These are phyloP conservation scores for Phytophthora agathidicida DNA, from an alignment of 352 stramenopile genomes.

Conservation along the genomic window DNA sequence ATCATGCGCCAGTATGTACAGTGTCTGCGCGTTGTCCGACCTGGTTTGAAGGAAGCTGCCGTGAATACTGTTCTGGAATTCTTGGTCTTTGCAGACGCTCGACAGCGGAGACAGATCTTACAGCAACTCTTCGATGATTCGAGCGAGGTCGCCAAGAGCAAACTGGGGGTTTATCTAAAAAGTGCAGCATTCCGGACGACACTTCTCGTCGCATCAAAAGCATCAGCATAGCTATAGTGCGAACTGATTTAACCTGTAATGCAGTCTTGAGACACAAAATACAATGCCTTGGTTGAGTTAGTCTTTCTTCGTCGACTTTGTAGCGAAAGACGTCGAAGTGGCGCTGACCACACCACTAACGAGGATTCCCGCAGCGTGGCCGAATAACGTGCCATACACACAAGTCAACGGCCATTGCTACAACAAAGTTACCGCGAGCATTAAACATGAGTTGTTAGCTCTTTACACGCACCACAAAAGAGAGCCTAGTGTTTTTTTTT, in stretches of 20 bases:
- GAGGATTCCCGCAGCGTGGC: constrained; percentile 50
- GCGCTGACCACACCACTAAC: constrained; percentile 21
- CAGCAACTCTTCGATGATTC: constrained; percentile 73
- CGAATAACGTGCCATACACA: constrained; percentile 70
- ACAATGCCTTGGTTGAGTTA: constrained; percentile 5
- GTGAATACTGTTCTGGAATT: constrained; percentile 72
- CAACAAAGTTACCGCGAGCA: constrained; percentile 2
- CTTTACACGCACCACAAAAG: not conserved
- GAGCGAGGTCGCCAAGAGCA: constrained; percentile 80
- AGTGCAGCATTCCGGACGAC: constrained; percentile 65
- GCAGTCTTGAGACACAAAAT: constrained; percentile 2
- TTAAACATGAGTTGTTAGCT: too few relatives aligned
- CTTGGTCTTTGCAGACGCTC: constrained; percentile 54
- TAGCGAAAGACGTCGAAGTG: constrained; percentile 11
- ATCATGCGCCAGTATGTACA: constrained; percentile 56
- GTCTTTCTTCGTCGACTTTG: constrained; percentile 29
- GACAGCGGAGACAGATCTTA: constrained; percentile 61
- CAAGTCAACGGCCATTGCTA: constrained; percentile 89
- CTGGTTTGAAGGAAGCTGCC: constrained; percentile 67
- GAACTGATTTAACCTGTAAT: constrained; percentile 12
- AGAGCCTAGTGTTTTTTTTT: not conserved
- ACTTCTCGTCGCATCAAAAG: constrained; percentile 31
- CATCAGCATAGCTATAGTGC: constrained; percentile 2
- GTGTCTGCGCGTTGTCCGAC: constrained; percentile 50
- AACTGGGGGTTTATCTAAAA: constrained; percentile 75